Conservation (phyloP, 306 rosid genomes). For the Cicer chorassanicum region DNA sequence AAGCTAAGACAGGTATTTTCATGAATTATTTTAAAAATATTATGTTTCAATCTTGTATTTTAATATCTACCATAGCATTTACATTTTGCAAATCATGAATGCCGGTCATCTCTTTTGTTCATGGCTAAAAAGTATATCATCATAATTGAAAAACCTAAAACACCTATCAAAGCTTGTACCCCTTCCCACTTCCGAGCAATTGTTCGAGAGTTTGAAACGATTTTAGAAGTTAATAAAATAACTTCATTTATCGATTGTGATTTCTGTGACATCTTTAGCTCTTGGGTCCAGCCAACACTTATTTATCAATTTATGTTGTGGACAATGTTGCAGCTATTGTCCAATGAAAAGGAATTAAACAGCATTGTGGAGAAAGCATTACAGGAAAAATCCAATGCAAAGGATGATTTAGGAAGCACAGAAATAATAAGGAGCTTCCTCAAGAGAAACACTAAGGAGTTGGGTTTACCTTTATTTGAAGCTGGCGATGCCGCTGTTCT, state of each 20-base stretch:
- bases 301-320: slow-evolving; percentile 35
- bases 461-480: slow-evolving; percentile 68
- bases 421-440: slow-evolving; percentile 65
- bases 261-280: slow-evolving; percentile 28
- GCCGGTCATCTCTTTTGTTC: slow-evolving; percentile 33
- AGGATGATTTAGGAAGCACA: slow-evolving; percentile 48
- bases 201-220: slow-evolving; percentile 15
- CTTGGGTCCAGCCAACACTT: neutral
- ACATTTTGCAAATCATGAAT: slow-evolving; percentile 23
- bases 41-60: slow-evolving; percentile 18
- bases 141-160: slow-evolving; percentile 34
- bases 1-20: slow-evolving; percentile 76
- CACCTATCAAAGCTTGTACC: neutral
- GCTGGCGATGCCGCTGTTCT: slow-evolving; percentile 66
- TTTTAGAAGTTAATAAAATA: slow-evolving; percentile 10
- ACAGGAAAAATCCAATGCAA: slow-evolving; percentile 55
- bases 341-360: slow-evolving; percentile 69
- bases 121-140: slow-evolving; percentile 14
- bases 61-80: neutral
- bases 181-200: neutral
- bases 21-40: neutral
- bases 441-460: slow-evolving; percentile 59
- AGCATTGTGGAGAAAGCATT: slow-evolving; percentile 53
- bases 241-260: slow-evolving; percentile 16
- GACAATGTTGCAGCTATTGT: slow-evolving; percentile 70